A percentile compares a stretch with the other conserved stretches of the same genome.
These are phyloP conservation scores for Colletotrichum orchidophilum DNA, from an alignment of 2,329 filamentous ascomycete genomes.

Conservation along the genomic window DNA sequence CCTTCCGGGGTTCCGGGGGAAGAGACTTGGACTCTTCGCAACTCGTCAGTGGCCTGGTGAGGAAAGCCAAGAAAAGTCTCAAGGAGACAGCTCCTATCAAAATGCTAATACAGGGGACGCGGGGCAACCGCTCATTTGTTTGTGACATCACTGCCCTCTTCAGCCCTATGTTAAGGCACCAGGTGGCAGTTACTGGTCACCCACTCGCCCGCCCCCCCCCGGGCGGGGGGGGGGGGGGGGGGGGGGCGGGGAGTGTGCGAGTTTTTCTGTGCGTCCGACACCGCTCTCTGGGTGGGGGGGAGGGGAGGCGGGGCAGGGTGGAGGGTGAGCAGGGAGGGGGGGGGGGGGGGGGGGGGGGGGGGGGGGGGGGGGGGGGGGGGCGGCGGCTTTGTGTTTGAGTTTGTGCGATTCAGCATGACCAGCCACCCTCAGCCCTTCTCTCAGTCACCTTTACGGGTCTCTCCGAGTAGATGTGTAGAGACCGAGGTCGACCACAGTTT, in stretches of 20 bases:
- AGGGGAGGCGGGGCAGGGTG: slow-evolving; percentile 6
- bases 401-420: slow-evolving; percentile 3
- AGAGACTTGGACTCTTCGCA: background rate
- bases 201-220: no score
- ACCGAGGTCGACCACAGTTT: background rate
- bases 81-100: background rate
- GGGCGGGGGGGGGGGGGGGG: no score
- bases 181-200: background rate
- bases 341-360: background rate
- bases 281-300: no score
- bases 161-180: slow-evolving; percentile 1
- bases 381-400: background rate
- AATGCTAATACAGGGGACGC: slow-evolving; percentile 17
- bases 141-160: slow-evolving; percentile 21
- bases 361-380: background rate
- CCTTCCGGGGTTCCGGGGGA: no score
- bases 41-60: background rate
- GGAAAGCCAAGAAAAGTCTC: background rate
- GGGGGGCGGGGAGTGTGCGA: slow-evolving; percentile 9
- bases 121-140: background rate
- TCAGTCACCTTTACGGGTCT: background rate
- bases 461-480: background rate
- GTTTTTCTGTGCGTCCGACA: no score
- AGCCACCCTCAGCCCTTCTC: background rate
- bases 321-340: no score